A percentile compares a stretch with the other conserved stretches of the same genome.
Evolutionary conservation across 345 rosid genomes (phyloP).

Genomic region (Arabidopsis arenosa): DNA sequence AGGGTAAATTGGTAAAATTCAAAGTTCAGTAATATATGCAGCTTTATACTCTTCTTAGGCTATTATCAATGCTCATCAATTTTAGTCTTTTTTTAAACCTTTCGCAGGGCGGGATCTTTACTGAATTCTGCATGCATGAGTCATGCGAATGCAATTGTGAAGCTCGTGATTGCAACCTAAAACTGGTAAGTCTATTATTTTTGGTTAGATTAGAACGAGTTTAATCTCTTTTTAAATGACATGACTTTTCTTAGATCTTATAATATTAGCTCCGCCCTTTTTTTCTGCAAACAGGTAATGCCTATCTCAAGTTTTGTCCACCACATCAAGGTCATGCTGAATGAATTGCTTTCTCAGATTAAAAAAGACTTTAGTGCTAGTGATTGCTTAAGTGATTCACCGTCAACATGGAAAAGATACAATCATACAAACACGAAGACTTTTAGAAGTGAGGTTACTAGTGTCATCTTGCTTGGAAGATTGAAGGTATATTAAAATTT

Average conservation of each 20-base stretch:
- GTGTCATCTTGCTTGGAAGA: slow-evolving; percentile 67
- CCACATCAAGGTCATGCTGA: slow-evolving; percentile 61
- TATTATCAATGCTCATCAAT: slow-evolving; percentile 26
- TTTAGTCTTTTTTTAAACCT: neutral
- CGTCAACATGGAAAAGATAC: slow-evolving; percentile 42
- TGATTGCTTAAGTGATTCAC: slow-evolving; percentile 32
- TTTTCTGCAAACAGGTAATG: slow-evolving; percentile 56
- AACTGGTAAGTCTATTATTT: slow-evolving; percentile 58
- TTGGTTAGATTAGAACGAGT: slow-evolving; percentile 12
- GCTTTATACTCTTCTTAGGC: slow-evolving; percentile 26
- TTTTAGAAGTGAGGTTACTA: slow-evolving; percentile 59
- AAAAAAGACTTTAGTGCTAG: slow-evolving; percentile 36
- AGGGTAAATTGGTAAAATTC: slow-evolving; percentile 70
- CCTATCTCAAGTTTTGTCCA: slow-evolving; percentile 69
- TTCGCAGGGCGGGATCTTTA: slow-evolving; percentile 69
- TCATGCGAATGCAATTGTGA: slow-evolving; percentile 60
- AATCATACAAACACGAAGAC: slow-evolving; percentile 53
- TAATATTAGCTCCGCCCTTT: neutral
- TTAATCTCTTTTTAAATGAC: neutral
- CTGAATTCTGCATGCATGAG: slow-evolving; percentile 66
- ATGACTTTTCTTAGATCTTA: slow-evolving; percentile 3
- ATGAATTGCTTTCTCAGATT: slow-evolving; percentile 41
- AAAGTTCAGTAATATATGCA: slow-evolving; percentile 31
- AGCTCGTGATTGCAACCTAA: slow-evolving; percentile 55
- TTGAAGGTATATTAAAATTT: slow-evolving; percentile 59